A percentile compares a stretch with the other conserved stretches of the same genome.
Evolutionary conservation across 108 stramenopile species (phyloP).

Genomic region (Skeletonema grethae): DNA sequence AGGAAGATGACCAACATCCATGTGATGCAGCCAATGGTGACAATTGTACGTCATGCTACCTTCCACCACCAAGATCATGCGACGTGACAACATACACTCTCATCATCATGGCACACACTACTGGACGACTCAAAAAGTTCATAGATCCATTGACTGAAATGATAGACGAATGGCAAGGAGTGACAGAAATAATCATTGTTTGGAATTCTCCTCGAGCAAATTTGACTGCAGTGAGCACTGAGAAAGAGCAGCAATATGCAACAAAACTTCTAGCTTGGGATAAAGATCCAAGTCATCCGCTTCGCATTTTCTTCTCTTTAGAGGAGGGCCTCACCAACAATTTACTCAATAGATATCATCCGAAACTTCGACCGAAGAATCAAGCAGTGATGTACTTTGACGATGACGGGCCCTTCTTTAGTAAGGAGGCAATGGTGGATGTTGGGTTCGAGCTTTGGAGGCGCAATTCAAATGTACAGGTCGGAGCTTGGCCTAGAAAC

Average conservation of each 20-base stretch:
- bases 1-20: neutral
- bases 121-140: neutral
- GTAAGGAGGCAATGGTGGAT: conserved; percentile 31
- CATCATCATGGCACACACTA: conserved; percentile 7
- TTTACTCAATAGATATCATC: conserved; percentile 80
- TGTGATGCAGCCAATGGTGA: neutral
- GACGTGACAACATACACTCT: conserved; percentile 8
- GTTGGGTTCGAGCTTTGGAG: conserved; percentile 80
- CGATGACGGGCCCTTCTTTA: conserved; percentile 80
- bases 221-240: conserved; percentile 25
- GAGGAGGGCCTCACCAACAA: conserved; percentile 66
- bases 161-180: neutral
- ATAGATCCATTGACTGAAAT: neutral
- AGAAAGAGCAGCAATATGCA: conserved; percentile 28
- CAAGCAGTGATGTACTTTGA: conserved; percentile 79
- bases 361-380: conserved; percentile 50
- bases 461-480: conserved; percentile 64
- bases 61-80: conserved; percentile 12
- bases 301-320: conserved; percentile 69
- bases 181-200: conserved; percentile 60
- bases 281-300: conserved; percentile 15
- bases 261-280: conserved; percentile 23
- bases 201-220: conserved; percentile 65
- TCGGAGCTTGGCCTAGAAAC: conserved; percentile 67
- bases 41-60: neutral